Evolutionary conservation across 129 eudicot species (phyloP).

Genomic region (Logfia minima): DNA sequence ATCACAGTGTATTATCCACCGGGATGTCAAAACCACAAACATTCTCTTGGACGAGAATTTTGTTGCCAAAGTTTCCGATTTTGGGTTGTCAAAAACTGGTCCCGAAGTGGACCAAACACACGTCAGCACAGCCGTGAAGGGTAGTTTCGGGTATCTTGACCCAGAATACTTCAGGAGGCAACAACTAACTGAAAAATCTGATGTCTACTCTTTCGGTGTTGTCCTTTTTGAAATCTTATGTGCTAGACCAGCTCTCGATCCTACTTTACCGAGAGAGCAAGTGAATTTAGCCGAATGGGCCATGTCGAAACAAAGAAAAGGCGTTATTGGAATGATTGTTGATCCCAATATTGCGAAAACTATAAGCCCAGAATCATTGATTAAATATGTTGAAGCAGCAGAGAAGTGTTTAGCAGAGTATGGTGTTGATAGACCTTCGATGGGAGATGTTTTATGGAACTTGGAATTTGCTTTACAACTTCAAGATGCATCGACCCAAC

Average conservation of each 20-base stretch:
- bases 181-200: constrained; percentile 94
- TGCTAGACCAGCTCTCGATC: constrained; percentile 90
- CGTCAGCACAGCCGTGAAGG: constrained; percentile 94
- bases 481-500: constrained; percentile 53
- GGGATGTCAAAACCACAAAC: constrained; percentile 96
- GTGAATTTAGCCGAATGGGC: constrained; percentile 98
- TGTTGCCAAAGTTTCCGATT: constrained; percentile 85
- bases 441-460: constrained; percentile 90
- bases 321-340: constrained; percentile 50
- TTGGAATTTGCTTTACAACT: constrained; percentile 77
- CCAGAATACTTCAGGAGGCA: constrained; percentile 96
- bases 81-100: constrained; percentile 84
- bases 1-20: constrained; percentile 83
- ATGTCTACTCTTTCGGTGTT: constrained; percentile 92
- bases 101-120: constrained; percentile 89
- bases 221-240: constrained; percentile 86
- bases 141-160: constrained; percentile 94
- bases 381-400: constrained; percentile 74
- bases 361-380: constrained; percentile 49
- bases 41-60: constrained; percentile 78
- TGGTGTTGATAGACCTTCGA: constrained; percentile 84
- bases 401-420: constrained; percentile 80
- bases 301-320: constrained; percentile 62
- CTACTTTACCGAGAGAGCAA: constrained; percentile 78
- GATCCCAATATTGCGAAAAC: constrained; percentile 54